phyloP scores from a whole-genome alignment of 208 protist genomes.

The Crithidia acanthocephali region DNA sequence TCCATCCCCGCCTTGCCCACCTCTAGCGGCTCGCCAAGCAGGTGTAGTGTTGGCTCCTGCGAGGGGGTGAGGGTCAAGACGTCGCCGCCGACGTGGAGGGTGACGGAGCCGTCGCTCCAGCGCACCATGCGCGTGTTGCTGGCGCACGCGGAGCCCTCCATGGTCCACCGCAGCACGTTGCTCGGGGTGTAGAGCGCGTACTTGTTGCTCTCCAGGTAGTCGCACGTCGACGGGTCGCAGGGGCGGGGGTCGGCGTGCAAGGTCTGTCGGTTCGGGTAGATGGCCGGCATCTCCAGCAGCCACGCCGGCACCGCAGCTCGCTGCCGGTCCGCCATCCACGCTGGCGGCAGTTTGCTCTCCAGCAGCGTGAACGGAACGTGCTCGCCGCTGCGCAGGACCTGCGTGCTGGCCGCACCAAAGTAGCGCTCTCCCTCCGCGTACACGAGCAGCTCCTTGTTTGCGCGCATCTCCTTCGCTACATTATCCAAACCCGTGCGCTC shows the following conservation, averaged over 20 bases:
- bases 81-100: slow-evolving; percentile 84
- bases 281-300: slow-evolving; percentile 87
- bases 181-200: slow-evolving; percentile 81
- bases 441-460: slow-evolving; percentile 42
- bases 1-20: slow-evolving; percentile 53
- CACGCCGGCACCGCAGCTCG: slow-evolving; percentile 36
- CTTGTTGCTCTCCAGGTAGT: slow-evolving; percentile 64
- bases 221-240: slow-evolving; percentile 56
- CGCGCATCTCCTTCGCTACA: slow-evolving; percentile 32
- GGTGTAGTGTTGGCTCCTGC: slow-evolving; percentile 53
- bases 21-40: slow-evolving; percentile 51
- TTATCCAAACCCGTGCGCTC: slow-evolving; percentile 22
- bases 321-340: slow-evolving; percentile 12
- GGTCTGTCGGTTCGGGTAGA: slow-evolving; percentile 79
- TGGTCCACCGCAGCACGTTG: slow-evolving; percentile 82
- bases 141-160: slow-evolving; percentile 15
- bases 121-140: slow-evolving; percentile 85
- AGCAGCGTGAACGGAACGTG: slow-evolving; percentile 57
- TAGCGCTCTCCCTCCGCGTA: slow-evolving; percentile 52
- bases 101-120: slow-evolving; percentile 84
- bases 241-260: slow-evolving; percentile 84
- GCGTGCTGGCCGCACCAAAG: slow-evolving; percentile 57
- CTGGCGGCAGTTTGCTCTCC: slow-evolving; percentile 36
- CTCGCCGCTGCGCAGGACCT: slow-evolving; percentile 38
- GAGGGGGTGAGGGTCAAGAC: slow-evolving; percentile 56